A percentile compares a stretch with the other conserved stretches of the same genome.
phyloP scores from a whole-genome alignment of 148 eudicot genomes.

The Chenopodium formosanum region DNA sequence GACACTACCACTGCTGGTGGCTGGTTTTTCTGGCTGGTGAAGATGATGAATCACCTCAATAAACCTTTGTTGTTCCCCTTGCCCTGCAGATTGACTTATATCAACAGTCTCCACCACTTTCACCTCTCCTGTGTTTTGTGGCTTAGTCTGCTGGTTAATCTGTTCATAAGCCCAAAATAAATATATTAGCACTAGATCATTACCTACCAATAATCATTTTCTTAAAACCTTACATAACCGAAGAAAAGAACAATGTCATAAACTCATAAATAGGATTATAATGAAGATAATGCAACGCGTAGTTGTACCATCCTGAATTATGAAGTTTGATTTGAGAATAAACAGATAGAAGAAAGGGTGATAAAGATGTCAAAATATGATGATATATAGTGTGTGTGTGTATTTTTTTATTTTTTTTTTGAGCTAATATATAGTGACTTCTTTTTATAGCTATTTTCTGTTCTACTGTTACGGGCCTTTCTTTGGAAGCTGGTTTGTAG shows the following conservation, averaged over 20 bases:
- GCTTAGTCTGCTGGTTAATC: slow-evolving; percentile 5
- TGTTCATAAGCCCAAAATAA: neutral
- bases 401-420: neutral
- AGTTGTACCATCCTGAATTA: slow-evolving; percentile 14
- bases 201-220: neutral
- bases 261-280: neutral
- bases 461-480: neutral
- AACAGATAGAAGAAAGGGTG: neutral
- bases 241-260: neutral
- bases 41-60: slow-evolving; percentile 42
- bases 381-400: neutral
- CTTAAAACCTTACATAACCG: neutral
- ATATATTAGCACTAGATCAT: no score
- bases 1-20: slow-evolving; percentile 32
- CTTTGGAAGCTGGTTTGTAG: neutral
- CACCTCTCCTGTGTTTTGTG: slow-evolving; percentile 24
- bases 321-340: neutral
- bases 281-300: neutral
- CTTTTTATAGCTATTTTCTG: neutral
- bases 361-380: neutral
- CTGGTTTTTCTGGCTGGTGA: slow-evolving; percentile 26
- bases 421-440: neutral
- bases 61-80: slow-evolving; percentile 30
- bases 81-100: slow-evolving; percentile 38
- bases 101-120: slow-evolving; percentile 37